Conservation (phyloP, 495 filamentous ascomycete species). For the Hyphodiscus hymeniophilus region DNA sequence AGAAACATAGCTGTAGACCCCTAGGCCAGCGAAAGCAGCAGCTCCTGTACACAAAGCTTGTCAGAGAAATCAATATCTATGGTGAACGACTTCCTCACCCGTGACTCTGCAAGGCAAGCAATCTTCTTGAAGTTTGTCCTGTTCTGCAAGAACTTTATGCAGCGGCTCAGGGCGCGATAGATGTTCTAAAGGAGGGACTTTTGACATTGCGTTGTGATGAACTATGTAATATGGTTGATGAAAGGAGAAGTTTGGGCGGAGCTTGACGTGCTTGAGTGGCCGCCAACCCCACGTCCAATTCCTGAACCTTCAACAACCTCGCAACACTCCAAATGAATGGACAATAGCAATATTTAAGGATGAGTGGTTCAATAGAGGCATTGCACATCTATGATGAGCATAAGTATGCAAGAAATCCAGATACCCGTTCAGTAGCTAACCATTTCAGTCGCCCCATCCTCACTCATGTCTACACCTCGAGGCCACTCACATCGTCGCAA, state of each 20-base stretch:
- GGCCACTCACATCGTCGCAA: constrained; percentile 66
- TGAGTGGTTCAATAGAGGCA: constrained; percentile 87
- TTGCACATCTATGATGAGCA: constrained; percentile 93
- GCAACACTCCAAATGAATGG: constrained; percentile 19
- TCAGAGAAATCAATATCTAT: too few species aligned
- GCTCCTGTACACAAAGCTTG: constrained; percentile 47
- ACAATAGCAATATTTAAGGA: constrained; percentile 26
- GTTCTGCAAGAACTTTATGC: constrained; percentile 8
- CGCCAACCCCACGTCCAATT: constrained; percentile 14
- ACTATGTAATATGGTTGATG: constrained; percentile 1
- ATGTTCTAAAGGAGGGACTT: constrained; percentile 3
- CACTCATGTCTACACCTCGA: constrained; percentile 52
- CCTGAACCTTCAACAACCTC: background rate
- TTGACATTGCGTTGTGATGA: background rate
- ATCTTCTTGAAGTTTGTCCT: constrained; percentile 41
- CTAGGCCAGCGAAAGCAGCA: constrained; percentile 81
- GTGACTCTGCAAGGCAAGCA: constrained; percentile 61
- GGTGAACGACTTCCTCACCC: constrained; percentile 36
- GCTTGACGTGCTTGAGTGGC: constrained; percentile 2
- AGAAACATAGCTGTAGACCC: constrained; percentile 76
- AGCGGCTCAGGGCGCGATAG: constrained; percentile 13
- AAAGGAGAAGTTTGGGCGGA: background rate
- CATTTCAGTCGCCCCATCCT: constrained; percentile 35
- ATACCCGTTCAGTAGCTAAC: constrained; percentile 3
- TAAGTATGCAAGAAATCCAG: constrained; percentile 49